phyloP scores from a whole-genome alignment of 192 early-diverging fungal species.

The Pilaira anomala region DNA sequence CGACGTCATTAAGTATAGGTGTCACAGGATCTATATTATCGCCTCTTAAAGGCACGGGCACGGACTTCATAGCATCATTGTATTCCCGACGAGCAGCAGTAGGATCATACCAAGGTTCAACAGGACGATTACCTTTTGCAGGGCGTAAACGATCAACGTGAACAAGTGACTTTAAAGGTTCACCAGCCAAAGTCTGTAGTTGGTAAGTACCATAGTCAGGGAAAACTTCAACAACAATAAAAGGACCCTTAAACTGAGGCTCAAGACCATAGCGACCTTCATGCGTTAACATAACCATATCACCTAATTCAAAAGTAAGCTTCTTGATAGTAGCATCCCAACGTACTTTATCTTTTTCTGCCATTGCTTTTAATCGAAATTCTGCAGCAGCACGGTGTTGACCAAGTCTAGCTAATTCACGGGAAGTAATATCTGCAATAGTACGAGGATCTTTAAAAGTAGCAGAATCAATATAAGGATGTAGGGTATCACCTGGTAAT shows the following conservation, averaged over 20 bases:
- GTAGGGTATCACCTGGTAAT: conserved; percentile 10
- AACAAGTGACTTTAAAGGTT: conserved; percentile 2
- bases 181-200: conserved; percentile 2
- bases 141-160: neutral
- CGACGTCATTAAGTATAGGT: too few species aligned
- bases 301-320: conserved; percentile 7
- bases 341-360: neutral
- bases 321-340: conserved; percentile 17
- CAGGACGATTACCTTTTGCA: neutral
- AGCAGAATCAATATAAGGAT: conserved; percentile 17
- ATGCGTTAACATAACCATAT: neutral
- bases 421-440: neutral
- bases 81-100: neutral
- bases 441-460: neutral
- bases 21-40: too few species aligned
- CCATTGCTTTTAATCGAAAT: neutral
- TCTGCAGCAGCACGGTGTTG: conserved; percentile 15
- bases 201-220: neutral
- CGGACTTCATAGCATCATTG: too few species aligned
- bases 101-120: conserved; percentile 5
- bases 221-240: neutral
- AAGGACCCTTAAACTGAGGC: conserved; percentile 7
- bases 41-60: too few species aligned
- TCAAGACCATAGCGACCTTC: conserved; percentile 12
- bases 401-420: neutral